A percentile compares a stretch with the other conserved stretches of the same genome.
Evolutionary conservation across 2,329 filamentous ascomycete species (phyloP).

Genomic region (Hortaea sp.): DNA sequence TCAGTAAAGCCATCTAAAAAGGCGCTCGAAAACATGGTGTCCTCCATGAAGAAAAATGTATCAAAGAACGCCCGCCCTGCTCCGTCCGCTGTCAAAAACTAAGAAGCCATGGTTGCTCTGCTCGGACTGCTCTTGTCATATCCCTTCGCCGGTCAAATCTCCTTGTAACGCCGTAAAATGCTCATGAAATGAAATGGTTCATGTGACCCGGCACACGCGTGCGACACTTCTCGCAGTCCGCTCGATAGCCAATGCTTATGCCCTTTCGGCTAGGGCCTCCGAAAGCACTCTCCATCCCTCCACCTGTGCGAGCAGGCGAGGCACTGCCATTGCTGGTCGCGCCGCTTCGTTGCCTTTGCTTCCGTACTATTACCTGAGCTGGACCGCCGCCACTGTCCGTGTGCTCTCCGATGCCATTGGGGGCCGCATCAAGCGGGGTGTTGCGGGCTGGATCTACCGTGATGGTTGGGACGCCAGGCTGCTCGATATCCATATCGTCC

Average conservation of each 20-base stretch:
- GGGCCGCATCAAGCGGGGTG: neutral
- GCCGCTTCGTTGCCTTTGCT: slow-evolving; percentile 26
- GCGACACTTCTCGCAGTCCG: slow-evolving; percentile 41
- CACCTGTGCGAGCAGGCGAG: slow-evolving; percentile 8
- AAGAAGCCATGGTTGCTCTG: neutral
- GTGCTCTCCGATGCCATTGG: neutral
- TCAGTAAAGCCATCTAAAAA: too few species aligned
- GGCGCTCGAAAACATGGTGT: too few species aligned
- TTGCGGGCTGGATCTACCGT: slow-evolving; percentile 14
- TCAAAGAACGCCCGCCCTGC: neutral
- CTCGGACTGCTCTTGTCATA: neutral
- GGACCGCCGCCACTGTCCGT: slow-evolving; percentile 6
- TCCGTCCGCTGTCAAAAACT: neutral
- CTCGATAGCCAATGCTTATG: slow-evolving; percentile 39
- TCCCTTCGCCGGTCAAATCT: neutral
- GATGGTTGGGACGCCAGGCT: slow-evolving; percentile 12
- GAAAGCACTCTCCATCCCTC: neutral
- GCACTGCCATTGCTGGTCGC: slow-evolving; percentile 21
- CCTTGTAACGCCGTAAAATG: neutral
- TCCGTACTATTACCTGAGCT: slow-evolving; percentile 19
- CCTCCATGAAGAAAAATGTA: neutral
- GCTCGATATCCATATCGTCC: slow-evolving; percentile 27
- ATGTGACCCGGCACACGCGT: slow-evolving; percentile 40
- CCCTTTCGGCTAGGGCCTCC: slow-evolving; percentile 18
- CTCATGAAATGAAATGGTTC: slow-evolving; percentile 33